These are phyloP conservation scores for Colletotrichum eleusines DNA, from an alignment of 2,329 filamentous ascomycete species.

Conservation along the genomic window DNA sequence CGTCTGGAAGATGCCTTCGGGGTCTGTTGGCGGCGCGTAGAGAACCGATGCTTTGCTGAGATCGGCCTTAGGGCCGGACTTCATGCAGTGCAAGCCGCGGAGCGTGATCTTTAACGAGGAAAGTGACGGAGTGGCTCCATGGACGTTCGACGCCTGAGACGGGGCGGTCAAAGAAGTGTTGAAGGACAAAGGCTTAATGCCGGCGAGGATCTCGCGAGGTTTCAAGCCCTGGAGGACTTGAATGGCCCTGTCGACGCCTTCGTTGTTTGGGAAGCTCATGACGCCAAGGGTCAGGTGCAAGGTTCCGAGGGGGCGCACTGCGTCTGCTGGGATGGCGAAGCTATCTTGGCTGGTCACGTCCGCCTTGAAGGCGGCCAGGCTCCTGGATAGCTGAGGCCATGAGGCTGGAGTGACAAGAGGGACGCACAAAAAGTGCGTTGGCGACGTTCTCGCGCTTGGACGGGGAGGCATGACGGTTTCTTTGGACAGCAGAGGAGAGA, in stretches of 20 bases:
- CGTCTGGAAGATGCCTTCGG: slow-evolving; percentile 60
- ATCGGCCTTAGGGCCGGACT: slow-evolving; percentile 54
- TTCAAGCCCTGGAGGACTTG: slow-evolving; percentile 54
- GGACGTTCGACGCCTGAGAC: background rate
- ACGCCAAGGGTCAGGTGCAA: slow-evolving; percentile 89
- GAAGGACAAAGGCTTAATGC: slow-evolving; percentile 36
- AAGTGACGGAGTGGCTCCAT: slow-evolving; percentile 6
- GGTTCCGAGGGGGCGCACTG: slow-evolving; percentile 81
- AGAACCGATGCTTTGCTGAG: slow-evolving; percentile 68
- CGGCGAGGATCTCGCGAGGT: slow-evolving; percentile 55
- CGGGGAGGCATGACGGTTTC: slow-evolving; percentile 51
- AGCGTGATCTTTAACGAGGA: slow-evolving; percentile 59
- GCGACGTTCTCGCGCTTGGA: slow-evolving; percentile 53
- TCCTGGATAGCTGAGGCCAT: slow-evolving; percentile 72
- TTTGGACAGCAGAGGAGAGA: background rate
- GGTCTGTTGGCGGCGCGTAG: slow-evolving; percentile 72
- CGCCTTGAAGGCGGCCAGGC: slow-evolving; percentile 70
- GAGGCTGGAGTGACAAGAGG: slow-evolving; percentile 75
- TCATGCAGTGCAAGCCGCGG: slow-evolving; percentile 72
- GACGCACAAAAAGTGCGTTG: slow-evolving; percentile 83
- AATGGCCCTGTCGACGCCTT: slow-evolving; percentile 57
- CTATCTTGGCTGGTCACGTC: slow-evolving; percentile 63
- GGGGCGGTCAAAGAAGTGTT: slow-evolving; percentile 41
- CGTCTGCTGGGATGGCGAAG: slow-evolving; percentile 70
- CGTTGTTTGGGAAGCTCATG: slow-evolving; percentile 75